Conservation (phyloP, 495 filamentous ascomycete genomes). For the Daldinia vernicosa region DNA sequence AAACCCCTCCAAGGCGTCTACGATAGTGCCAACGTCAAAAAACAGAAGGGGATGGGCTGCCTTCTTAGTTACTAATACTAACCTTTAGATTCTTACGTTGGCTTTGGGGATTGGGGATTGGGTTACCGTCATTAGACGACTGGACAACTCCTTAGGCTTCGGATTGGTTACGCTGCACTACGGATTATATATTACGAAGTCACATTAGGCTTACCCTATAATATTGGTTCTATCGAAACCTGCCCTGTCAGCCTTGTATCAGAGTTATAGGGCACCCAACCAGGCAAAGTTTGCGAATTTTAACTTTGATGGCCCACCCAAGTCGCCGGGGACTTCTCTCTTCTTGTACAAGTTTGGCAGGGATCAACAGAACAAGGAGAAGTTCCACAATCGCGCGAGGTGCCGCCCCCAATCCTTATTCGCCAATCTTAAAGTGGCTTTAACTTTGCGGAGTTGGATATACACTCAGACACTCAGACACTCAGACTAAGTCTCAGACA, state of each 20-base stretch:
- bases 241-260: conserved; percentile 30
- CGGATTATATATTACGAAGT: no score
- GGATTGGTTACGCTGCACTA: conserved; percentile 19
- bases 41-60: conserved; percentile 3
- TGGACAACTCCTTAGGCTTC: conserved; percentile 4
- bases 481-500: no score
- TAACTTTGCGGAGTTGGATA: conserved; percentile 9
- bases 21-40: conserved; percentile 25
- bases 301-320: conserved; percentile 11
- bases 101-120: neutral
- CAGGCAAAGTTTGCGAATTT: conserved; percentile 4
- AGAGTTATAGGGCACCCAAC: conserved; percentile 25
- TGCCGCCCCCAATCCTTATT: conserved; percentile 24
- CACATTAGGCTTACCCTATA: conserved; percentile 35
- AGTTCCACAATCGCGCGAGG: conserved; percentile 31
- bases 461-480: no score
- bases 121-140: conserved; percentile 7
- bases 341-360: conserved; percentile 18
- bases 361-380: conserved; percentile 22
- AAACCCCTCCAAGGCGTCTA: conserved; percentile 14
- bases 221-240: conserved; percentile 14
- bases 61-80: conserved; percentile 16
- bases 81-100: conserved; percentile 1
- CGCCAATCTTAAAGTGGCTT: conserved; percentile 8
- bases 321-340: conserved; percentile 14